Evolutionary conservation across 768 basidiomycete genomes (phyloP).

Genomic region (Collybiopsis confluens): DNA sequence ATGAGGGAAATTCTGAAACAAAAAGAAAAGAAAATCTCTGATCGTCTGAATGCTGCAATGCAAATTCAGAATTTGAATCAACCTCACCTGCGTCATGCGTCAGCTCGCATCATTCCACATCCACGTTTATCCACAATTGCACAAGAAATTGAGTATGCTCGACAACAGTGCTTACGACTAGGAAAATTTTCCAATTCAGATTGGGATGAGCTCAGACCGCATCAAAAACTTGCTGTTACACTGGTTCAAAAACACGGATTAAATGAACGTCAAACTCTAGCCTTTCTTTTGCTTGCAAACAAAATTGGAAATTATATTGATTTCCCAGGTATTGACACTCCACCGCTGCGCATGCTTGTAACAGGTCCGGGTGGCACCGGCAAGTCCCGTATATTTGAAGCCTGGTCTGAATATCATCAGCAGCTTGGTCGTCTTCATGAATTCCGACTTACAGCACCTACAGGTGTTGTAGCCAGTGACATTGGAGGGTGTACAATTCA

Average conservation of each 20-base stretch:
- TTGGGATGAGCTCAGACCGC: not conserved
- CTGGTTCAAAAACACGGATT: not conserved
- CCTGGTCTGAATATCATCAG: constrained; percentile 13
- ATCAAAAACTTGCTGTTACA: constrained; percentile 1
- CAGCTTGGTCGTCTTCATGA: not conserved
- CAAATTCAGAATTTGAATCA: too few relatives aligned
- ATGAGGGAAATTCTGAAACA: not conserved
- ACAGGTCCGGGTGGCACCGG: constrained; percentile 21
- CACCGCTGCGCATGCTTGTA: constrained; percentile 13
- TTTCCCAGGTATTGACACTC: not conserved
- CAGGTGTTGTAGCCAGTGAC: constrained; percentile 19
- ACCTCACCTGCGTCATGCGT: too few relatives aligned
- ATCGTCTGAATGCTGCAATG: not conserved
- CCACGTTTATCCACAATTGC: too few relatives aligned
- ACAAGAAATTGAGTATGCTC: too few relatives aligned
- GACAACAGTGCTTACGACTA: too few relatives aligned
- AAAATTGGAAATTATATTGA: constrained; percentile 3
- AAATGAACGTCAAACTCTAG: not conserved
- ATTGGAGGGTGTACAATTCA: constrained; percentile 17
- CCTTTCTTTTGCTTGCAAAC: constrained; percentile 13
- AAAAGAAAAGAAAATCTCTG: not conserved
- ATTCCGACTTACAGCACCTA: constrained; percentile 16
- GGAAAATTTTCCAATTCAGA: not conserved
- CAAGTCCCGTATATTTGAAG: constrained; percentile 18
- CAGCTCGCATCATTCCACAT: too few relatives aligned